Percentiles rank a stretch among this genome's conserved stretches.
These are phyloP conservation scores for Suillus subluteus DNA, from an alignment of 768 basidiomycete genomes.

Conservation along the genomic window DNA sequence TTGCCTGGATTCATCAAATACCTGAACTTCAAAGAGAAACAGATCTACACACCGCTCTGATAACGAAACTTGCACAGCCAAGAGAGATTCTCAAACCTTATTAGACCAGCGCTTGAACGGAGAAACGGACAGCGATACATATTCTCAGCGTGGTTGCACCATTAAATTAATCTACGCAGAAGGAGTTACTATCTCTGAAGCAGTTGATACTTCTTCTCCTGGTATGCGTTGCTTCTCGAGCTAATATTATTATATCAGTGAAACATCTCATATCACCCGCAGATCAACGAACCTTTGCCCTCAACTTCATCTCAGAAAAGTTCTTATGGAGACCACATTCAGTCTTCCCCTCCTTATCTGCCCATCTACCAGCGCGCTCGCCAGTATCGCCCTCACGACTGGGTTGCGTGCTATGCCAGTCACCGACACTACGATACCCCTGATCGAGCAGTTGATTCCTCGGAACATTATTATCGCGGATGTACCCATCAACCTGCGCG, in stretches of 20 bases:
- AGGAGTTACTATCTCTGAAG: constrained; percentile 2
- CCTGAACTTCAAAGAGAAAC: neutral
- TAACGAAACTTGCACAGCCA: neutral
- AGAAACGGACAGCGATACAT: neutral
- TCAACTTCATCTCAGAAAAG: constrained; percentile 75
- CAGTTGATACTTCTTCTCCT: neutral
- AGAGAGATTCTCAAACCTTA: neutral
- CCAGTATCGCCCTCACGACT: constrained; percentile 67
- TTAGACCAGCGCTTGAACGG: neutral
- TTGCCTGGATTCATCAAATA: neutral
- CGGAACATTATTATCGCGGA: constrained; percentile 81
- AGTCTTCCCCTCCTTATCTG: constrained; percentile 80
- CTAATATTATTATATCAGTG: neutral
- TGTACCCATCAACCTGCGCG: constrained; percentile 80
- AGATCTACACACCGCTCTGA: neutral
- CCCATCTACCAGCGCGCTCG: constrained; percentile 93
- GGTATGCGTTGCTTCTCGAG: neutral
- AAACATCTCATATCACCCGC: neutral
- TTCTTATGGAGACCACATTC: constrained; percentile 97
- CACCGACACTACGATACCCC: constrained; percentile 95
- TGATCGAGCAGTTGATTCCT: constrained; percentile 85
- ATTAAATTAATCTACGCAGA: neutral
- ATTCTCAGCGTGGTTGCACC: neutral
- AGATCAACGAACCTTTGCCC: constrained; percentile 41
- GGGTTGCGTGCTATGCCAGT: constrained; percentile 92